Evolutionary conservation across 1,284 basidiomycete species (phyloP), one percentile per base, ranked within the genome.

Genomic region (Boletus smithii): DNA sequence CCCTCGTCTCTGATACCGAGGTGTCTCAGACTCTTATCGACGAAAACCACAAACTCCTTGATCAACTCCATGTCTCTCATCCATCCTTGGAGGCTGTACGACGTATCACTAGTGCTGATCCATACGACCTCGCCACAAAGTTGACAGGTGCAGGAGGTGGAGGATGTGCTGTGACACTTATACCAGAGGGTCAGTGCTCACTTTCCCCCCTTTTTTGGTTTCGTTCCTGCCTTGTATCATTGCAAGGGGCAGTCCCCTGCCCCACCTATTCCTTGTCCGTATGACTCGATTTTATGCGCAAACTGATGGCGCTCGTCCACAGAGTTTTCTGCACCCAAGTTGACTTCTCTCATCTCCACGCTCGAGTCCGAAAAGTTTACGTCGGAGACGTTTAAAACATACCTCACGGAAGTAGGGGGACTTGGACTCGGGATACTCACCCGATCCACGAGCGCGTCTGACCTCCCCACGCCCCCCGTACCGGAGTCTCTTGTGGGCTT

Each of bases 81-180:
- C 82, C 90, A 5, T 73, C 86, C 1, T 73, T 99, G 42, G 97
- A 99, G 68, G 72, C 76, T 32, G 93, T 98, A 58, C 82, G 86
- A 45, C 70, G 74, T 26, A 83, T 79, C 58, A 92, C 93, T 0
- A 69, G 74, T 4, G 72, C 73, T 13, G 61, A 72, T 52, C 83
- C 84, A 7, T 89, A 86, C 68, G 72, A 71, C 6, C 74, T 99
- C 39, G 84, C 85, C 55, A 97, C 95, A n/a, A 99, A 99, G 74
- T 71, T 99, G 45, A 99, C 97, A 3, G 97, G 97, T 33, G 95
- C 97, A 3, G 97, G 97, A n/a, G 97, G 97, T 23, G 97, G 97
- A 14, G 97, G 97, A 14, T 99, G 97, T 62, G 89, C 95, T 2
- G 93, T 99, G 23, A 98, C 95, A 5, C 80, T 99, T 27, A 77